These are phyloP conservation scores for Gracilaria domingensis DNA, from an alignment of 23 red algal species.

Conservation along the genomic window DNA sequence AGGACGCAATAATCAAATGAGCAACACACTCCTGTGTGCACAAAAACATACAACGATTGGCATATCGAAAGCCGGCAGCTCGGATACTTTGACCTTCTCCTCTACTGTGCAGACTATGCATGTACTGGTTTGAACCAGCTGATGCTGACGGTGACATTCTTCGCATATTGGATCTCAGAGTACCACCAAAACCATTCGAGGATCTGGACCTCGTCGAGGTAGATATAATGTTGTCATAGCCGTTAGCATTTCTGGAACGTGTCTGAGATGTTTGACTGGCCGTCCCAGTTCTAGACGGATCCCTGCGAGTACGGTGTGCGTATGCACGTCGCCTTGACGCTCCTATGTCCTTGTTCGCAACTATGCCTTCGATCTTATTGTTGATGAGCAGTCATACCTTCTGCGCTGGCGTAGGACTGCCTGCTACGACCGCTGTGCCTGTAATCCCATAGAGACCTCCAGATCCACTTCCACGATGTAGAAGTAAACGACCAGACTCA, in stretches of 20 bases:
- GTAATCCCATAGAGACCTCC: conserved; percentile 40
- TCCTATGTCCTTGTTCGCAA: conserved; percentile 35
- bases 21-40: background rate
- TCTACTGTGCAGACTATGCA: conserved; percentile 39
- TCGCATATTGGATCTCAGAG: conserved; percentile 38
- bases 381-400: conserved; percentile 62
- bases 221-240: conserved; percentile 18
- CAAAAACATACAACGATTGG: background rate
- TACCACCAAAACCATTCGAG: conserved; percentile 52
- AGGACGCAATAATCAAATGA: background rate
- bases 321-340: conserved; percentile 29
- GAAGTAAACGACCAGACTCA: conserved; percentile 8
- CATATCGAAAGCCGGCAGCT: conserved; percentile 21
- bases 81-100: conserved; percentile 33
- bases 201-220: conserved; percentile 32
- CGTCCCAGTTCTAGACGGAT: conserved; percentile 3
- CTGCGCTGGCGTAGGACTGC: conserved; percentile 47
- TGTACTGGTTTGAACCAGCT: conserved; percentile 10
- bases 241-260: conserved; percentile 21
- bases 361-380: conserved; percentile 65
- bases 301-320: conserved; percentile 2
- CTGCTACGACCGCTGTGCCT: conserved; percentile 2
- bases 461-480: conserved; percentile 26
- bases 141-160: background rate
- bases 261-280: conserved; percentile 38